Evolutionary conservation across 148 eudicot species (phyloP).

Genomic region (Vaccinium darrowii): DNA sequence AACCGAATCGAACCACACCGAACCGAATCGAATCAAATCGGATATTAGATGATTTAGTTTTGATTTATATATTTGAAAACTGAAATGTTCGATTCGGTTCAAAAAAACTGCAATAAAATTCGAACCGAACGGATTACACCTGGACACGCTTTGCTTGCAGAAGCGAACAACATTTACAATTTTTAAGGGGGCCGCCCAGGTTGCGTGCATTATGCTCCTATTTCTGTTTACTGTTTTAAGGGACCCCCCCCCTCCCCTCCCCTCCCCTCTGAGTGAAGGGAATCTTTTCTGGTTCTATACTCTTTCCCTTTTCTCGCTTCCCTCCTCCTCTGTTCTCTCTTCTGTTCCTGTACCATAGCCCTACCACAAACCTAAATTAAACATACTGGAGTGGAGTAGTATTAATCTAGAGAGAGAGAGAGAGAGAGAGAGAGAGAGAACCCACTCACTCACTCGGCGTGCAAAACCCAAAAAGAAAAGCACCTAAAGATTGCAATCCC

Average conservation of each 20-base stretch:
- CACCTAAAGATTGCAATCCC: constrained; percentile 15
- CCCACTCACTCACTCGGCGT: constrained; percentile 30
- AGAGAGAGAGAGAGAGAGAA: background rate
- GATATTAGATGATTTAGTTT: too few relatives aligned
- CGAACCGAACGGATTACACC: too few relatives aligned
- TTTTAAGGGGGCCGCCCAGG: constrained; percentile 15
- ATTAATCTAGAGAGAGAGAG: background rate
- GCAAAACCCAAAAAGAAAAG: constrained; percentile 23
- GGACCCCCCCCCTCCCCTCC: too few relatives aligned
- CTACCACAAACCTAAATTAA: background rate
- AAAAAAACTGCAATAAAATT: too few relatives aligned
- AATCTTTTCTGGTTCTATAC: constrained; percentile 25
- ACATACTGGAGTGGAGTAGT: background rate
- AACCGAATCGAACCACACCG: too few relatives aligned
- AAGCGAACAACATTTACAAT: constrained; percentile 13
- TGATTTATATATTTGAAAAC: too few relatives aligned
- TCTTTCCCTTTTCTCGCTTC: constrained; percentile 9
- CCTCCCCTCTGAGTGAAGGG: constrained; percentile 21
- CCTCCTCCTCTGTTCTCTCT: background rate
- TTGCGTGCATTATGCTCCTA: constrained; percentile 29
- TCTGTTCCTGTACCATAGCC: background rate
- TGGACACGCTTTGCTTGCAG: constrained; percentile 25
- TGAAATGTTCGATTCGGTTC: too few relatives aligned
- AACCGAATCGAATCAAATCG: too few relatives aligned
- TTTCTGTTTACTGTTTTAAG: constrained; percentile 12